Evolutionary conservation across 2,329 filamentous ascomycete species (phyloP), one percentile per base, ranked within the genome.

Genomic region (Penicillium fuscoglaucum): DNA sequence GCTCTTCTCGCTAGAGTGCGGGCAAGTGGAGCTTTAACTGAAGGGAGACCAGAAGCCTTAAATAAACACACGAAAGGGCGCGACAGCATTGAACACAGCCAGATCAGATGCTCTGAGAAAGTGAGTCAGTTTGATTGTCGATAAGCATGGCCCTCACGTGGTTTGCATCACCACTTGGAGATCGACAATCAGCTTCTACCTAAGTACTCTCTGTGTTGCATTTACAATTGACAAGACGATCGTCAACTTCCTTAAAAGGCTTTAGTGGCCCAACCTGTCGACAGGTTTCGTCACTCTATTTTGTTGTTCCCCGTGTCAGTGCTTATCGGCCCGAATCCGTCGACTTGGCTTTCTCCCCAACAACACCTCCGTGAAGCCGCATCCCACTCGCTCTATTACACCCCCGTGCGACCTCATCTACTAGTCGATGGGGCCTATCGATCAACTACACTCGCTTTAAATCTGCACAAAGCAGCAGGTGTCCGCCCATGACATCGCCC

Each of bases 401-500:
- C 50, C 43, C 43, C 37, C 29, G 21, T 41, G 31, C 26, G 46
- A 26, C 49, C 55, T 47, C 46, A 57, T 46, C 29, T 52, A 56
- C 59, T 53, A 55, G 68, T 71, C 65, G 58, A 74, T 73, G 72
- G 68, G 70, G 65, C 59, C 66, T 70, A 61, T 56, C 65, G 60
- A 66, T 63, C 58, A 51, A 53, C 45, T 51, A 46, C 33, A 54
- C 51, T 61, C 60, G 61, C 43, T 60, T 45, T 59, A 64, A 59
- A 51, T 57, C 62, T 57, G 63, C 68, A 60, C 46, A 67, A 66
- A 59, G 62, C 63, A 72, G 61, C 65, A 68, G 72, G 68, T 73
- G 74, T 85, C 82, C 79, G 74, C 84, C 82, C 79, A 90, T 90
- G 88, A 86, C 86, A 83, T 83, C 86, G 76, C 79, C 83, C 72